phyloP scores from a whole-genome alignment of 257 asterid species.

The Petrea volubilis region DNA sequence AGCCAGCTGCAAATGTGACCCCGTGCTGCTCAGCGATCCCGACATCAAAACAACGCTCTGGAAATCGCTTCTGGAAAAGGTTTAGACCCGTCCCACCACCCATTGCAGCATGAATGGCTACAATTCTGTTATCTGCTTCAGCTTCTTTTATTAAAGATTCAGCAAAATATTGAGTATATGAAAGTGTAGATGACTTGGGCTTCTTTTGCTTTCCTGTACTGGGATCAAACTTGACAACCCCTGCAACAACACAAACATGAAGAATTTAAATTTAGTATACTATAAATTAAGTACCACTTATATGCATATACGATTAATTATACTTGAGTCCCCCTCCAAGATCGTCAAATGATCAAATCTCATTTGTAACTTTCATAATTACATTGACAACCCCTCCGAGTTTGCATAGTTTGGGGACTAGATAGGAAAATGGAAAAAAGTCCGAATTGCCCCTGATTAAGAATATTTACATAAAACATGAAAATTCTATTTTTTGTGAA shows the following conservation, averaged over 20 bases:
- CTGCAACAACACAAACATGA: slow-evolving; percentile 31
- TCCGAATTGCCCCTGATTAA: too few species aligned
- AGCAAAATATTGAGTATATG: slow-evolving; percentile 77
- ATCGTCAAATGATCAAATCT: too few species aligned
- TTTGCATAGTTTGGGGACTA: too few species aligned
- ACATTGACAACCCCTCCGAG: too few species aligned
- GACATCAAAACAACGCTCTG: slow-evolving; percentile 71
- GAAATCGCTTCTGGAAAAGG: slow-evolving; percentile 64
- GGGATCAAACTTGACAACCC: slow-evolving; percentile 81
- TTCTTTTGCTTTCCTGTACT: slow-evolving; percentile 68
- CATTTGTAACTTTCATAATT: too few species aligned
- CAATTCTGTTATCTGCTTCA: slow-evolving; percentile 51
- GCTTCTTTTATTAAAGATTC: slow-evolving; percentile 82
- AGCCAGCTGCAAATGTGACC: slow-evolving; percentile 82
- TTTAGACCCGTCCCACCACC: slow-evolving; percentile 89
- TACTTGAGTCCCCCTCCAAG: too few species aligned
- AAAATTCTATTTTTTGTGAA: too few species aligned
- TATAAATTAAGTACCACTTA: too few species aligned
- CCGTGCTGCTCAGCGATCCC: slow-evolving; percentile 94
- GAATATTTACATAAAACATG: too few species aligned
- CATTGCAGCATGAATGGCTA: slow-evolving; percentile 93
- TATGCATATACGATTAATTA: too few species aligned
- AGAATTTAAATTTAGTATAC: neutral
- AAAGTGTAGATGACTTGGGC: slow-evolving; percentile 50
- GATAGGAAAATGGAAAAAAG: too few species aligned